Percentiles rank a stretch among this genome's conserved stretches.
phyloP scores from a whole-genome alignment of 2,329 filamentous ascomycete genomes.

The Colletotrichum euphorbiae region DNA sequence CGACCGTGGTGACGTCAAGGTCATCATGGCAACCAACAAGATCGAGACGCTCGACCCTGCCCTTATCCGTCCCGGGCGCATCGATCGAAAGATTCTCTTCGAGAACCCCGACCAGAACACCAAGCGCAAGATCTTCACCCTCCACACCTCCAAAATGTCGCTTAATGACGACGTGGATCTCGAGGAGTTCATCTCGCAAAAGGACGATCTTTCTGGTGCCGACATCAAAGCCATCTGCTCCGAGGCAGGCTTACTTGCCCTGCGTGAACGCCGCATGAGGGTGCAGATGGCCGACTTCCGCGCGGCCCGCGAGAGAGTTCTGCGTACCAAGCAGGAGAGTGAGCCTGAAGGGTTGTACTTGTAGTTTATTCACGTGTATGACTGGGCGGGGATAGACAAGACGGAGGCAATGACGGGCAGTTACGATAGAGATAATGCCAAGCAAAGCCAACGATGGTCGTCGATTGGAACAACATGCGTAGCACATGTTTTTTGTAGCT shows the following conservation, averaged over 20 bases:
- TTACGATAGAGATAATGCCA: slow-evolving; percentile 37
- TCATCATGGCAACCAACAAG: slow-evolving; percentile 99
- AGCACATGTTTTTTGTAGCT: too few species aligned
- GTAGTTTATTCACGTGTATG: slow-evolving; percentile 63
- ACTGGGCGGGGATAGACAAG: slow-evolving; percentile 6
- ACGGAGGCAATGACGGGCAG: neutral
- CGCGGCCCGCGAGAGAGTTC: slow-evolving; percentile 88
- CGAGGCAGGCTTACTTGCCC: slow-evolving; percentile 92
- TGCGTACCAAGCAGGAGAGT: slow-evolving; percentile 98
- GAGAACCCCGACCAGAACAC: slow-evolving; percentile 84
- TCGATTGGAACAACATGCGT: too few species aligned
- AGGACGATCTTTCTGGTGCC: slow-evolving; percentile 95
- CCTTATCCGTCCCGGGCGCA: slow-evolving; percentile 95
- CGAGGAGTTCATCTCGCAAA: slow-evolving; percentile 98
- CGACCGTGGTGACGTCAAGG: slow-evolving; percentile 98
- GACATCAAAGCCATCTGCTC: slow-evolving; percentile 99
- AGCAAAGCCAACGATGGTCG: slow-evolving; percentile 12
- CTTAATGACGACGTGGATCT: slow-evolving; percentile 96
- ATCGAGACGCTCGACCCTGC: slow-evolving; percentile 97
- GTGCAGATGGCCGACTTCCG: slow-evolving; percentile 99
- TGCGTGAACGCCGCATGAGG: slow-evolving; percentile 95
- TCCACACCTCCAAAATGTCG: slow-evolving; percentile 99
- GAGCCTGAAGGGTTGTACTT: slow-evolving; percentile 98
- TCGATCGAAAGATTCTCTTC: slow-evolving; percentile 94
- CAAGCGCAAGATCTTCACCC: slow-evolving; percentile 95